Conservation (phyloP, 495 filamentous ascomycete species). For the Talaromyces adpressus region DNA sequence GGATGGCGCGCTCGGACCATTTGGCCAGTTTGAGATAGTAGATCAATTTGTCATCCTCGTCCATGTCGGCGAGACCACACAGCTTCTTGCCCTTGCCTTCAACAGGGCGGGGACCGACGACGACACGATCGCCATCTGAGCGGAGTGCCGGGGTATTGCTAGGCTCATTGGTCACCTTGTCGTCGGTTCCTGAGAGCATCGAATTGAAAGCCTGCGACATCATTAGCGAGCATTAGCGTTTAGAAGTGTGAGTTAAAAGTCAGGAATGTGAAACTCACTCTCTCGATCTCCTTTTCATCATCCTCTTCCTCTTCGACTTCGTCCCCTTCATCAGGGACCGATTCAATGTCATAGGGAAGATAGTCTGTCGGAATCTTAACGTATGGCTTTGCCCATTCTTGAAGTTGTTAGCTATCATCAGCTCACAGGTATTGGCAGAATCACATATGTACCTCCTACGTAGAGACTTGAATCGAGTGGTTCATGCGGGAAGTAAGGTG, state of each 20-base stretch:
- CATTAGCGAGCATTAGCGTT: not conserved
- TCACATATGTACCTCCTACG: slow-evolving; percentile 1
- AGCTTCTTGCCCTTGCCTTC: slow-evolving; percentile 1
- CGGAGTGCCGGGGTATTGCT: not conserved
- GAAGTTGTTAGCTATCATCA: not conserved
- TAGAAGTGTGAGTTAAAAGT: not conserved
- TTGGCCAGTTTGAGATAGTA: slow-evolving; percentile 5
- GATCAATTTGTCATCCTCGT: slow-evolving; percentile 9
- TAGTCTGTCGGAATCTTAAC: not conserved
- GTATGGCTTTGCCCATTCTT: not conserved
- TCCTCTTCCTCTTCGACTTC: not conserved
- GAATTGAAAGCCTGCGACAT: not conserved
- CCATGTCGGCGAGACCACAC: slow-evolving; percentile 5
- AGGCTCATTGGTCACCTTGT: not conserved
- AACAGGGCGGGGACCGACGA: not conserved
- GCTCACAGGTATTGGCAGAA: not conserved
- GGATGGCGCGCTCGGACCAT: slow-evolving; percentile 6
- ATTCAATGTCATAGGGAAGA: not conserved
- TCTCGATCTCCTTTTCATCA: not conserved
- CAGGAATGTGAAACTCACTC: not conserved
- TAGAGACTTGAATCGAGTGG: not conserved
- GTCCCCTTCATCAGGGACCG: not conserved
- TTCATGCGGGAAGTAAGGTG: not conserved
- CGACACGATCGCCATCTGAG: not conserved
- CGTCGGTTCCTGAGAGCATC: not conserved